Conservation (phyloP, 2,329 filamentous ascomycete genomes). For the Lecanicillium sp. region DNA sequence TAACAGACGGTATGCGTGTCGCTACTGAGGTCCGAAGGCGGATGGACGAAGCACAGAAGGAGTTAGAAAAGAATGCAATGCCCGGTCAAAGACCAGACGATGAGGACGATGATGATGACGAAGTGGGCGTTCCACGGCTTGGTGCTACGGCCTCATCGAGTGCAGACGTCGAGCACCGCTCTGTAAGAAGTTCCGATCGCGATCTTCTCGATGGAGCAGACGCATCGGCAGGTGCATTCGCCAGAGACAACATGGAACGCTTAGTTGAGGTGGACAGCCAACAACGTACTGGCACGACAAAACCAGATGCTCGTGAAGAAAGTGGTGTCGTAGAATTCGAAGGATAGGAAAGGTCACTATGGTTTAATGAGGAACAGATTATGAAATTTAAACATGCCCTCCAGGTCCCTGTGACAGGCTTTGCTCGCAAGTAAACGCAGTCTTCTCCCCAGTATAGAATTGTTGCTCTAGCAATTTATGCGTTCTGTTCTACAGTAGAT, state of each 20-base stretch:
- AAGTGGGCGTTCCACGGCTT: slow-evolving; percentile 27
- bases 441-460: no score
- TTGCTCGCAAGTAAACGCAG: no score
- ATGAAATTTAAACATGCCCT: no score
- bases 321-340: slow-evolving; percentile 35
- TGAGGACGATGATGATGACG: slow-evolving; percentile 60
- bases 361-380: neutral
- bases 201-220: slow-evolving; percentile 69
- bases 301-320: slow-evolving; percentile 14
- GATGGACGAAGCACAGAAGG: slow-evolving; percentile 92
- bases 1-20: slow-evolving; percentile 93
- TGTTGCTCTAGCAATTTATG: no score
- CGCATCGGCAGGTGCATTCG: slow-evolving; percentile 50
- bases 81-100: slow-evolving; percentile 57
- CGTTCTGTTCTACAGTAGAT: neutral
- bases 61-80: slow-evolving; percentile 71
- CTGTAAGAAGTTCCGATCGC: slow-evolving; percentile 57
- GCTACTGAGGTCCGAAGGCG: slow-evolving; percentile 83
- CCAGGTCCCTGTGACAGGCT: no score
- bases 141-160: slow-evolving; percentile 18
- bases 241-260: slow-evolving; percentile 17
- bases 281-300: neutral
- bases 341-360: slow-evolving; percentile 17
- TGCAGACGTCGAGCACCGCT: slow-evolving; percentile 49
- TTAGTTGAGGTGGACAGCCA: slow-evolving; percentile 1